phyloP scores from a whole-genome alignment of 202 grass and related monocot species.

The Setaria italica region DNA sequence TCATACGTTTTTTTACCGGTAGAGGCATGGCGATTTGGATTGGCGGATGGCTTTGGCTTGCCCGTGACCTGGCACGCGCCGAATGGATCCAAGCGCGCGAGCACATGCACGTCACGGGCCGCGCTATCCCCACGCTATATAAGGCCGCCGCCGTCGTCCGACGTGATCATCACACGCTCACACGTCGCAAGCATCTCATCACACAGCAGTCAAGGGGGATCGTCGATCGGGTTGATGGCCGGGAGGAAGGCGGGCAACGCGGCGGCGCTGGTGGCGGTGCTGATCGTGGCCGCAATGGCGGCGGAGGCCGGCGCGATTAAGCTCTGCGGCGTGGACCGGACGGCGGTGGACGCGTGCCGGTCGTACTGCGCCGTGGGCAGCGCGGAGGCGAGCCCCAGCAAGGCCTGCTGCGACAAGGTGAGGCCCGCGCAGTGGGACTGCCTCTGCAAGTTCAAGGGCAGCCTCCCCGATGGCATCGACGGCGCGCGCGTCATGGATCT shows the following conservation, averaged over 20 bases:
- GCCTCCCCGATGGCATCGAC: slow-evolving; percentile 42
- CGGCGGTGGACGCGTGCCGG: slow-evolving; percentile 42
- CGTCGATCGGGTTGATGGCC: not conserved
- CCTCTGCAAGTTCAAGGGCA: slow-evolving; percentile 40
- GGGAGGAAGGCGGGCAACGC: slow-evolving; percentile 27
- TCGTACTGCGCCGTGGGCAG: slow-evolving; percentile 39
- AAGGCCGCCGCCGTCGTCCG: slow-evolving; percentile 7
- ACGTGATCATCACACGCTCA: not conserved
- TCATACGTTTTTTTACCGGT: not conserved
- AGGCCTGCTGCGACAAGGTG: slow-evolving; percentile 45
- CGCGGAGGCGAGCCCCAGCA: not conserved
- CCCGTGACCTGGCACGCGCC: slow-evolving; percentile 43
- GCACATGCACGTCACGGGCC: slow-evolving; percentile 55
- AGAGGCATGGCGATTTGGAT: not conserved
- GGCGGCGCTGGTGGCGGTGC: slow-evolving; percentile 31
- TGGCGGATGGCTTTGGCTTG: not conserved
- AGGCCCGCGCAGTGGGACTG: slow-evolving; percentile 14
- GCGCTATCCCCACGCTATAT: slow-evolving; percentile 33
- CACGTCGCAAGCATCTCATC: not conserved
- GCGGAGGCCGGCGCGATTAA: not conserved
- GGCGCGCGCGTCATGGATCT: slow-evolving; percentile 38
- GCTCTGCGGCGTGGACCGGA: slow-evolving; percentile 37
- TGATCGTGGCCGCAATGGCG: slow-evolving; percentile 19
- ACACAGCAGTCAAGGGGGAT: not conserved
- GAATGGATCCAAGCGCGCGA: slow-evolving; percentile 29